Evolutionary conservation across 2,329 filamentous ascomycete species (phyloP).

Genomic region (Colletotrichum neosansevieriae): DNA sequence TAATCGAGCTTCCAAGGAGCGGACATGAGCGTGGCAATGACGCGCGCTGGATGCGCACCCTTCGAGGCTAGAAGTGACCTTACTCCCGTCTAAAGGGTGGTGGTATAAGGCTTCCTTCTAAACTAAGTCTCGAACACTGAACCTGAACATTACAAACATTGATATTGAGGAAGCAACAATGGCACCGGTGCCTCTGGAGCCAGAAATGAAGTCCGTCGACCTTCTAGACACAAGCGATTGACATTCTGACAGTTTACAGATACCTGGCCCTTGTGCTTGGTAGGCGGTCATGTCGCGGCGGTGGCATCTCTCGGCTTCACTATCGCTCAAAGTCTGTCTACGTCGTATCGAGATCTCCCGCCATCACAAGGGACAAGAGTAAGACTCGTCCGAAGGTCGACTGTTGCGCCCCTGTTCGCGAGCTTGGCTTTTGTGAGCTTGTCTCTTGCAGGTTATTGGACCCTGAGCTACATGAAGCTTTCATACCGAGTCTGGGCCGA

Average conservation of each 20-base stretch:
- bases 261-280: slow-evolving; percentile 38
- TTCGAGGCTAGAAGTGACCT: not conserved
- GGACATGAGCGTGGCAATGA: slow-evolving; percentile 31
- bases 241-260: slow-evolving; percentile 37
- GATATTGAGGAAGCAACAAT: slow-evolving; percentile 33
- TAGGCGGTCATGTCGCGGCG: slow-evolving; percentile 42
- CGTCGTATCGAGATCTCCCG: slow-evolving; percentile 45
- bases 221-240: not conserved
- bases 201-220: slow-evolving; percentile 42
- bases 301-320: slow-evolving; percentile 41
- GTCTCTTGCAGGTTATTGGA: slow-evolving; percentile 56
- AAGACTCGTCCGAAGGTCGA: slow-evolving; percentile 46
- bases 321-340: slow-evolving; percentile 44
- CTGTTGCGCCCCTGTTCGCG: slow-evolving; percentile 53
- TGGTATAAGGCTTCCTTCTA: not conserved
- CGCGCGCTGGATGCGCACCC: slow-evolving; percentile 24
- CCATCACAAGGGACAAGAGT: slow-evolving; percentile 52
- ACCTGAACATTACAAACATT: not conserved
- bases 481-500: slow-evolving; percentile 65
- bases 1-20: slow-evolving; percentile 36
- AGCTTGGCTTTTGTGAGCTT: slow-evolving; percentile 60
- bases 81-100: not conserved
- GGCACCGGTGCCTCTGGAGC: slow-evolving; percentile 45
- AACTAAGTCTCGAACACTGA: not conserved
- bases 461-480: slow-evolving; percentile 55